A percentile compares a stretch with the other conserved stretches of the same genome.
Conservation (phyloP, 352 stramenopile genomes). For the Phytopythium kandeliae region DNA sequence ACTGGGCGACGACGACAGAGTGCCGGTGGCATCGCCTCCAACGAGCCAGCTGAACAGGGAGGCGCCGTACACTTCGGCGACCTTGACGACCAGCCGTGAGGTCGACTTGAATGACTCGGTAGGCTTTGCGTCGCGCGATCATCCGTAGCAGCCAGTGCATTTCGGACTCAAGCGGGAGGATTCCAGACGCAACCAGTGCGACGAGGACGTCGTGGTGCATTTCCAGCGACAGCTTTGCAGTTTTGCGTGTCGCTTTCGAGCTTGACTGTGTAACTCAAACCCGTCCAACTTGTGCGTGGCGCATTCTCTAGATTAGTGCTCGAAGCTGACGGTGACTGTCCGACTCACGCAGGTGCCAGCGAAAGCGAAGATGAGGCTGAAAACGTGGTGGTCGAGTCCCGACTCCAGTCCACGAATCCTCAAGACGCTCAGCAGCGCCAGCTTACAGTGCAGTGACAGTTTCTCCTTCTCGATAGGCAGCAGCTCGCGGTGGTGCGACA, state of each 20-base stretch:
- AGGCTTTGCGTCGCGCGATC: no score
- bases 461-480: constrained; percentile 25
- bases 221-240: no score
- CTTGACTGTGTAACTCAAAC: no score
- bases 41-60: background rate
- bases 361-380: constrained; percentile 18
- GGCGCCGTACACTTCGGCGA: constrained; percentile 1
- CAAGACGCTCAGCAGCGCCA: constrained; percentile 22
- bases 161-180: no score
- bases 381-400: constrained; percentile 16
- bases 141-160: no score
- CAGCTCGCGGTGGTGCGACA: constrained; percentile 13
- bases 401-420: constrained; percentile 3
- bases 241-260: no score
- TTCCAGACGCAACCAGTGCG: no score
- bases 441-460: constrained; percentile 12
- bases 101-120: constrained; percentile 2
- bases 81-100: constrained; percentile 3
- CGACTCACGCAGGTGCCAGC: constrained; percentile 18
- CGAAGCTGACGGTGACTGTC: constrained; percentile 18
- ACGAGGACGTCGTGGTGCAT: background rate
- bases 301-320: no score
- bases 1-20: background rate
- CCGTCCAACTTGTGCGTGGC: no score
- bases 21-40: constrained; percentile 2